These are phyloP conservation scores for Acacia confusa DNA, from an alignment of 306 rosid species.

Conservation along the genomic window DNA sequence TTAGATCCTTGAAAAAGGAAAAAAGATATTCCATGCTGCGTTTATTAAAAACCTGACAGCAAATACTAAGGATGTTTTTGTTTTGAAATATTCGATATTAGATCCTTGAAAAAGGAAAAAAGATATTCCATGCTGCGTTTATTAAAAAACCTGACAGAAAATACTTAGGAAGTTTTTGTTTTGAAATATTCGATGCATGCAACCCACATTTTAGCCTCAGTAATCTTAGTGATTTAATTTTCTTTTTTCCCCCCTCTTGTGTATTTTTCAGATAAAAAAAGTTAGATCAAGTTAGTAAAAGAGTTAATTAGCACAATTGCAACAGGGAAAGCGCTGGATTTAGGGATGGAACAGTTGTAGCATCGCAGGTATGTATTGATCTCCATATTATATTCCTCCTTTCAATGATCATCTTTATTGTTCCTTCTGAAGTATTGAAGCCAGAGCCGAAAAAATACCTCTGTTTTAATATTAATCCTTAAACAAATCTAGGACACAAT, in stretches of 20 bases:
- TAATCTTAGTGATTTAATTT: slow-evolving; percentile 19
- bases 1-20: neutral
- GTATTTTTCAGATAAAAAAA: slow-evolving; percentile 72
- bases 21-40: neutral
- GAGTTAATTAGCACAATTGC: slow-evolving; percentile 81
- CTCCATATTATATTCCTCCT: slow-evolving; percentile 17
- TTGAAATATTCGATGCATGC: slow-evolving; percentile 11
- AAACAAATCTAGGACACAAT: neutral
- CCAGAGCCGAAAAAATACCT: neutral
- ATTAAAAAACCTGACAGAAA: neutral
- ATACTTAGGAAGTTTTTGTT: neutral
- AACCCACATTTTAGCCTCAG: slow-evolving; percentile 18
- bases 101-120: neutral
- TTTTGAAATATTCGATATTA: too few relatives aligned
- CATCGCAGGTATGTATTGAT: slow-evolving; percentile 67
- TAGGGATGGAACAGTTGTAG: slow-evolving; percentile 67
- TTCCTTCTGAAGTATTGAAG: neutral
- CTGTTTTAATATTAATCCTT: neutral
- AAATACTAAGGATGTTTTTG: neutral
- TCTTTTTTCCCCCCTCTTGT: slow-evolving; percentile 16
- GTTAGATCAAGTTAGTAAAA: slow-evolving; percentile 74
- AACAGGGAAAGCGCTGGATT: slow-evolving; percentile 90
- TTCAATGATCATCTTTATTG: slow-evolving; percentile 13
- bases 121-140: neutral
- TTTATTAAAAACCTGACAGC: neutral